phyloP scores from a whole-genome alignment of 2,329 filamentous ascomycete species.

The Xylariaceae sp. region DNA sequence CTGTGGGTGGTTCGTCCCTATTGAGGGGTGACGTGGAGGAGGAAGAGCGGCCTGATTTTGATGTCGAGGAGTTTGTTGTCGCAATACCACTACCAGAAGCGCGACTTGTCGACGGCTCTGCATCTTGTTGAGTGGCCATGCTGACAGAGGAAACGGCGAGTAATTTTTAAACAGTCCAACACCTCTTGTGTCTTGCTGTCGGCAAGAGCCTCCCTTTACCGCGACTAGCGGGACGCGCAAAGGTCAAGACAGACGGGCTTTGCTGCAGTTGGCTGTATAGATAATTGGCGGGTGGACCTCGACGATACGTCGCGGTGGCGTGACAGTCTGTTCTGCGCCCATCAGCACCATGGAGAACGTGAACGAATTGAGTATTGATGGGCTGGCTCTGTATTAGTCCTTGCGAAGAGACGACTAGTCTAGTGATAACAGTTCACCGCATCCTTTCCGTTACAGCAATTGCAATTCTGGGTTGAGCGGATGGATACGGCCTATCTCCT shows the following conservation, averaged over 20 bases:
- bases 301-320: conserved; percentile 3
- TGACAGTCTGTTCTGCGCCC: conserved; percentile 1
- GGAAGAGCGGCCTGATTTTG: conserved; percentile 28
- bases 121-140: conserved; percentile 30
- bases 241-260: not conserved
- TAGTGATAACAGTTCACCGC: too few species aligned
- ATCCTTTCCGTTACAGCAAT: too few species aligned
- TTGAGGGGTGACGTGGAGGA: conserved; percentile 28
- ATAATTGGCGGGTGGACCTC: conserved; percentile 1
- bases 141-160: conserved; percentile 9
- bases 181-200: not conserved
- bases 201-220: conserved; percentile 6
- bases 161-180: conserved; percentile 1
- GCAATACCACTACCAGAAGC: conserved; percentile 14
- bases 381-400: not conserved
- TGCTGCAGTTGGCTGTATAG: not conserved
- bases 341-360: not conserved
- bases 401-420: not conserved
- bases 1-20: conserved; percentile 28
- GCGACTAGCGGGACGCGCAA: not conserved
- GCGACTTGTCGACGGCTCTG: conserved; percentile 21
- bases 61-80: conserved; percentile 20
- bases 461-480: too few species aligned
- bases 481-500: too few species aligned
- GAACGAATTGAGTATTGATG: conserved; percentile 2